These are phyloP conservation scores for Xanthoceras sorbifolium DNA, from an alignment of 345 rosid species.

Conservation along the genomic window DNA sequence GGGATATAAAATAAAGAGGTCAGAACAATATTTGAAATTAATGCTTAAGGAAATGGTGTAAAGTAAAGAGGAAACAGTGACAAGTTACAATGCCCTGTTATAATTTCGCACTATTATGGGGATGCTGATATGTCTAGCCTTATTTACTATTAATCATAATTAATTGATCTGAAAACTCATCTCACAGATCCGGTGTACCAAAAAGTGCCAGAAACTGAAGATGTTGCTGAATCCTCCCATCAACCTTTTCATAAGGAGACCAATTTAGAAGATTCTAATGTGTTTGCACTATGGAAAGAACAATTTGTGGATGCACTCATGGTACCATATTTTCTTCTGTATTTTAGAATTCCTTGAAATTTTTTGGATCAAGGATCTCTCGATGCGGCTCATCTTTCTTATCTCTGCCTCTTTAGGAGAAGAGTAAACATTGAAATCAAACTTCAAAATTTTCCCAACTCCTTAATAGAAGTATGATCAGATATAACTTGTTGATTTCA, in stretches of 20 bases:
- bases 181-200: slow-evolving; percentile 51
- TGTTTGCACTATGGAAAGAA: slow-evolving; percentile 65
- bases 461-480: background rate
- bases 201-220: slow-evolving; percentile 42
- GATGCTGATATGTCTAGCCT: background rate
- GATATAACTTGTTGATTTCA: background rate
- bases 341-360: background rate
- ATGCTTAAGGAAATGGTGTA: background rate
- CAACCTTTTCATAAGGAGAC: slow-evolving; percentile 31
- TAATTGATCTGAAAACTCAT: slow-evolving; percentile 15
- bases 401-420: slow-evolving; percentile 5
- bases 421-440: background rate
- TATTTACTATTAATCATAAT: background rate
- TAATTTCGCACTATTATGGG: background rate
- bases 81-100: background rate
- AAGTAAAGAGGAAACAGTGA: background rate
- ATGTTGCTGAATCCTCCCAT: slow-evolving; percentile 43
- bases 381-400: background rate
- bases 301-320: slow-evolving; percentile 71
- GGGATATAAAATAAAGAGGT: background rate
- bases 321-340: slow-evolving; percentile 37
- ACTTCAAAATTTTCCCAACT: background rate
- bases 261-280: slow-evolving; percentile 24
- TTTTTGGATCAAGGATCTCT: background rate
- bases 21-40: background rate